Evolutionary conservation across 2,329 filamentous ascomycete species (phyloP), one percentile per base, ranked within the genome.

Genomic region (Trichoderma atrobrunneum): DNA sequence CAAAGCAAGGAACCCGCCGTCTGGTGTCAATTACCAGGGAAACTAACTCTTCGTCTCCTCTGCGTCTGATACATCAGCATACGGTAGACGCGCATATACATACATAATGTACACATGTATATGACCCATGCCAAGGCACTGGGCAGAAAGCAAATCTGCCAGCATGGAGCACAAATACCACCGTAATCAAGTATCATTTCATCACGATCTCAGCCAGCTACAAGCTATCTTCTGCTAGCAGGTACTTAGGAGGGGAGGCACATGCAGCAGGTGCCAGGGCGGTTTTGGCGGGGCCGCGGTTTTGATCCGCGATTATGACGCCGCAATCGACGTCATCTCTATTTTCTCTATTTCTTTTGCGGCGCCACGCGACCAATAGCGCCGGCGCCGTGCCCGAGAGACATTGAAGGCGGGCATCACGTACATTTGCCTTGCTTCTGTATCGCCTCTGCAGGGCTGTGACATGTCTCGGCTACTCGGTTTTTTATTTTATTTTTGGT

Each of bases 251-350:
- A 54, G 48, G 21, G 48, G 48, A 54, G 21, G 51, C 48, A 30
- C 51, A 24, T 26, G 28, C 14, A n/a, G 21, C 32, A 36, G 43
- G n/a, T 34, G 26, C 51, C 26, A 14, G 57, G 57, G 57, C 36
- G 10, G 16, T 63, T 28, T 56, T 32, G 34, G 69, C 69, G 60
- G 32, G 54, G 67, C 57, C 56, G 36, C 36, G 26, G 24, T 60
- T 34, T 57, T n/a, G 69, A 65, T 71, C 48, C 69, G 60, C 51
- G 36, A 34, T 64, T 60, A 65, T 60, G 62, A 48, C 69, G 51
- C 39, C 54, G 56, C 59, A 70, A 54, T 51, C 57, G 56, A 70
- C 67, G 67, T 70, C 67, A 70, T 54, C 11, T 54, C 48, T 54
- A 24, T 51, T 51, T 51, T 54, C 11, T 54, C 21, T 54, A 7